Evolutionary conservation across 2,329 filamentous ascomycete genomes (phyloP), one percentile per base, ranked within the genome.

Genomic region (Fusarium chaquense): DNA sequence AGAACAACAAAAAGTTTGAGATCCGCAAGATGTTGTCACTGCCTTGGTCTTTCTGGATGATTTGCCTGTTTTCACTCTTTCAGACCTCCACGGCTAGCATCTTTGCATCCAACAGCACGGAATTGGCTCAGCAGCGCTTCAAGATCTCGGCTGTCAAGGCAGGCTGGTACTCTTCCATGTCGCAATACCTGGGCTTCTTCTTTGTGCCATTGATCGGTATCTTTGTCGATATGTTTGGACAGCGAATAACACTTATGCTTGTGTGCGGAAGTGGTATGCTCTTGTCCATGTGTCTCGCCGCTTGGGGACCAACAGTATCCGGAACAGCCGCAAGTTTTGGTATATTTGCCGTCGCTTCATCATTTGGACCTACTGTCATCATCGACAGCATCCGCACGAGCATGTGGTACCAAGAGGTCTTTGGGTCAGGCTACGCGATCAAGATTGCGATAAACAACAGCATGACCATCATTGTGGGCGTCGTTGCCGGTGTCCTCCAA

Each of bases 391-490:
- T 89, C 28, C 85, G 88, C 18, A 89, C 87, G 0, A 83, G 83
- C 1, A 84, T 90, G 76, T 89, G 86, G 85, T 81, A 88, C 28
- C 85, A 87, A 58, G 85, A 85, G 4, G 85, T 88, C 0, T 90
- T 90, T 61, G 88, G 87, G 0, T 85, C 86, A 0, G 88, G 85
- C 0, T 90, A 89, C 62, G 82, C 86, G 1, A 76, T 89, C 58
- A 90, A 90, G 62, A 84, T 90, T 36, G 85, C 85, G 24, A 86
- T 89, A 73, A 89, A 90, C 73, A 90, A 90, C 74, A 84, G 83
- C 32, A 89, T 89, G 85, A 88, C 82, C 62, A 88, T 90, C 62
- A 86, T 90, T 54, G 79, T 90, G 2, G 81, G 86, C 0, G 83
- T 90, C 44, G 78, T 89, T 22, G 84, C 86, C 0, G 87, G 87